Percentiles rank a stretch among this genome's conserved stretches.
Conservation (phyloP, 345 rosid genomes). For the Physaria fendleri region DNA sequence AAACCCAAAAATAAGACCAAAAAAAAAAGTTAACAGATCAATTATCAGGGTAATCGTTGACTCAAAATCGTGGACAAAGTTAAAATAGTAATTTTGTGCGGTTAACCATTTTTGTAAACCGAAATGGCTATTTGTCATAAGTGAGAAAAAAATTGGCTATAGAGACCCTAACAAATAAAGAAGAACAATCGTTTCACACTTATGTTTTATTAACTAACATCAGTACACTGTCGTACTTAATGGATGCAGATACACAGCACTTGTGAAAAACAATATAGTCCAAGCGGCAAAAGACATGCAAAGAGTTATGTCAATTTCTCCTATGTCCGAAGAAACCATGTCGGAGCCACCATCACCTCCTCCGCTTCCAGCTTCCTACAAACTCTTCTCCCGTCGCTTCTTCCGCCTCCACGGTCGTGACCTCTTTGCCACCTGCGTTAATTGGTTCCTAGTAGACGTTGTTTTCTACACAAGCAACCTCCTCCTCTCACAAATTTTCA, state of each 20-base stretch:
- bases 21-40: no score
- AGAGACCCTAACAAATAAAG: background rate
- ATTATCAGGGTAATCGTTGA: no score
- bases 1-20: no score
- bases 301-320: conserved; percentile 45
- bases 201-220: background rate
- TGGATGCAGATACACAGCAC: conserved; percentile 55
- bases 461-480: conserved; percentile 57
- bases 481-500: conserved; percentile 48
- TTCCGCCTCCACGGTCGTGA: no score
- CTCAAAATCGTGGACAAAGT: no score
- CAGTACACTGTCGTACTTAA: no score
- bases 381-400: conserved; percentile 44
- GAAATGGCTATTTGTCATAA: no score
- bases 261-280: conserved; percentile 47
- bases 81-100: no score
- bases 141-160: no score
- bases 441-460: no score
- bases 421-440: no score
- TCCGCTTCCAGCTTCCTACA: conserved; percentile 18
- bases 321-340: conserved; percentile 32
- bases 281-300: conserved; percentile 68
- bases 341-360: conserved; percentile 26
- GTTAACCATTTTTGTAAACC: no score
- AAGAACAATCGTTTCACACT: background rate